Evolutionary conservation across 352 stramenopile genomes (phyloP).

Genomic region (Phytophthora boehmeriae): DNA sequence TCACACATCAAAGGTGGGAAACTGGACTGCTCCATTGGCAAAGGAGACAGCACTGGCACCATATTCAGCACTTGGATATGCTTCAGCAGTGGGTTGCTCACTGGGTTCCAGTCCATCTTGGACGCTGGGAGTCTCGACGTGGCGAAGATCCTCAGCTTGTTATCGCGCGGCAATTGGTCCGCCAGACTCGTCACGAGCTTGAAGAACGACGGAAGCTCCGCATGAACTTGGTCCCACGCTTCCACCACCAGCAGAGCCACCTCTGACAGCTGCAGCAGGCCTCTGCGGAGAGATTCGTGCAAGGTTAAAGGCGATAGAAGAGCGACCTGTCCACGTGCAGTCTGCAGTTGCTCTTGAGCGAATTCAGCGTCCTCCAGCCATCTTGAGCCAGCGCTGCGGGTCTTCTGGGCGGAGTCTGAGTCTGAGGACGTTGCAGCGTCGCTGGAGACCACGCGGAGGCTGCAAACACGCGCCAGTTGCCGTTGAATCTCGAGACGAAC

Average conservation of each 20-base stretch:
- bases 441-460: slow-evolving; percentile 42
- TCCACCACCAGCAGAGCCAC: slow-evolving; percentile 69
- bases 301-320: slow-evolving; percentile 57
- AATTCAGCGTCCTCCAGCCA: slow-evolving; percentile 33
- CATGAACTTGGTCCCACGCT: slow-evolving; percentile 67
- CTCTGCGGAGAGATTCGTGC: slow-evolving; percentile 44
- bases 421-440: slow-evolving; percentile 9
- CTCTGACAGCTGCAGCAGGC: slow-evolving; percentile 22
- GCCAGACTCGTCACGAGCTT: slow-evolving; percentile 28
- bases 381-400: background rate
- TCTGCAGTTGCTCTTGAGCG: slow-evolving; percentile 22
- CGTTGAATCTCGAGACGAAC: slow-evolving; percentile 36
- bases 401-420: slow-evolving; percentile 1
- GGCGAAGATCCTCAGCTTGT: slow-evolving; percentile 53
- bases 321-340: slow-evolving; percentile 33
- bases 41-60: slow-evolving; percentile 43
- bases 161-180: slow-evolving; percentile 14
- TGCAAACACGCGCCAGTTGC: slow-evolving; percentile 55
- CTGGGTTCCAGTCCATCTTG: slow-evolving; percentile 49
- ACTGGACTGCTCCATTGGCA: slow-evolving; percentile 24
- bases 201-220: slow-evolving; percentile 67
- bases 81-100: slow-evolving; percentile 59
- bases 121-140: slow-evolving; percentile 62
- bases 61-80: slow-evolving; percentile 72
- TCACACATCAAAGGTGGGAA: slow-evolving; percentile 62